A percentile compares a stretch with the other conserved stretches of the same genome.
Conservation (phyloP, 208 protist genomes). For the Crithidia fasciculata region DNA sequence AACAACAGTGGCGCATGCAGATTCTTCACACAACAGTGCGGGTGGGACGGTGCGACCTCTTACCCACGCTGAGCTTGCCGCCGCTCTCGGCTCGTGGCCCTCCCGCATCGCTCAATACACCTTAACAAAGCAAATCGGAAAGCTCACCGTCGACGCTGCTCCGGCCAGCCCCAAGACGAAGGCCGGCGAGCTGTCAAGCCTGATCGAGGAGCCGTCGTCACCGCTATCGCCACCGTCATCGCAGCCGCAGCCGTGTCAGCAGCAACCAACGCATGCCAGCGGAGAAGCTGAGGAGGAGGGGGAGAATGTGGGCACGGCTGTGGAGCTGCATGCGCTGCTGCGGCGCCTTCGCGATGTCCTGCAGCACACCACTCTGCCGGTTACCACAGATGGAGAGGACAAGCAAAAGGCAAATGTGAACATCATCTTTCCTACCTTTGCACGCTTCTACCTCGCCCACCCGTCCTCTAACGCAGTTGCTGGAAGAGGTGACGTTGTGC, state of each 20-base stretch:
- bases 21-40: too few species aligned
- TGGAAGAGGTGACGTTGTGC: background rate
- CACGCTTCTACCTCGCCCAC: slow-evolving; percentile 27
- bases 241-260: background rate
- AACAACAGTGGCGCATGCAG: too few species aligned
- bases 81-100: slow-evolving; percentile 35
- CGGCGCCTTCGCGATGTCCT: slow-evolving; percentile 18
- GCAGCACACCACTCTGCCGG: slow-evolving; percentile 12
- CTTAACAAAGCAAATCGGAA: background rate
- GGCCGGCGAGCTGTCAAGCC: too few species aligned
- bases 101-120: slow-evolving; percentile 32
- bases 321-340: slow-evolving; percentile 2
- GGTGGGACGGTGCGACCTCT: too few species aligned
- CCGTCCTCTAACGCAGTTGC: background rate
- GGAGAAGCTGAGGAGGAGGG: background rate
- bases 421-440: slow-evolving; percentile 28
- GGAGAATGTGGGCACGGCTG: background rate
- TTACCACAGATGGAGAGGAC: background rate
- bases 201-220: background rate
- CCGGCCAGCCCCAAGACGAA: too few species aligned
- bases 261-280: background rate
- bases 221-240: background rate
- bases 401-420: background rate
- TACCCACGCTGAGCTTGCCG: too few species aligned
- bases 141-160: background rate